These are phyloP conservation scores for Wallacemonas sp. DNA, from an alignment of 208 protist genomes.

Conservation along the genomic window DNA sequence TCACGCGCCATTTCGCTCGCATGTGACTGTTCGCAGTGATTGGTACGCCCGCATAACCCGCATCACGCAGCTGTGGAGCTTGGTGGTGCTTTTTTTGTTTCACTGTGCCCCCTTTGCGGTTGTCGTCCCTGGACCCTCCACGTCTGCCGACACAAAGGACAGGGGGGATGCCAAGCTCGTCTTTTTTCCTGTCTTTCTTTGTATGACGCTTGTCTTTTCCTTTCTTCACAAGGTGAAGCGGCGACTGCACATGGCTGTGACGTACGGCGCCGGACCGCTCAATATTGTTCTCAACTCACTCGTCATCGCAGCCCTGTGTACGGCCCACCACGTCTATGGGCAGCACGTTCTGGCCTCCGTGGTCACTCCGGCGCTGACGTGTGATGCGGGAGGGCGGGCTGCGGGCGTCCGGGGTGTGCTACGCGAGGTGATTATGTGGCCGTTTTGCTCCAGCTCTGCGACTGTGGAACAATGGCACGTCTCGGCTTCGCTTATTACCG, in stretches of 20 bases:
- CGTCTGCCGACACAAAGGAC: not conserved
- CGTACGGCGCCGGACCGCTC: constrained; percentile 25
- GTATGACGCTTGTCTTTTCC: constrained; percentile 20
- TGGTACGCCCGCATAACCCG: constrained; percentile 32
- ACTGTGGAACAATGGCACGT: not conserved
- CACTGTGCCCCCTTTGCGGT: constrained; percentile 14
- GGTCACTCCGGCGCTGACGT: not conserved
- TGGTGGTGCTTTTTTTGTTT: constrained; percentile 18
- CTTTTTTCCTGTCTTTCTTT: constrained; percentile 31
- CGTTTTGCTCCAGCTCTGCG: constrained; percentile 4
- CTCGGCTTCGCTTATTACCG: not conserved
- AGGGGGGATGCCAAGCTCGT: not conserved
- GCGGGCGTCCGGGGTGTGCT: not conserved
- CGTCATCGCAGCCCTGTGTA: constrained; percentile 26
- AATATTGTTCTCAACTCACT: constrained; percentile 29
- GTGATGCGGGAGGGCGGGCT: not conserved
- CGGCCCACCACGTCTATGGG: constrained; percentile 26
- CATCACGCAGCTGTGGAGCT: constrained; percentile 26
- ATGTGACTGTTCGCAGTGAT: constrained; percentile 19
- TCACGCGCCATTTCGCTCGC: constrained; percentile 32
- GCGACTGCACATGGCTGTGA: constrained; percentile 13
- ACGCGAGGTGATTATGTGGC: not conserved
- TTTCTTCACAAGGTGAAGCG: constrained; percentile 29
- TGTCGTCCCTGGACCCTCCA: not conserved
- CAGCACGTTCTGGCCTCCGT: constrained; percentile 11